Percentiles rank a stretch among this genome's conserved stretches.
Evolutionary conservation across 2,329 filamentous ascomycete species (phyloP).

Genomic region (Diplodia scrobiculata): DNA sequence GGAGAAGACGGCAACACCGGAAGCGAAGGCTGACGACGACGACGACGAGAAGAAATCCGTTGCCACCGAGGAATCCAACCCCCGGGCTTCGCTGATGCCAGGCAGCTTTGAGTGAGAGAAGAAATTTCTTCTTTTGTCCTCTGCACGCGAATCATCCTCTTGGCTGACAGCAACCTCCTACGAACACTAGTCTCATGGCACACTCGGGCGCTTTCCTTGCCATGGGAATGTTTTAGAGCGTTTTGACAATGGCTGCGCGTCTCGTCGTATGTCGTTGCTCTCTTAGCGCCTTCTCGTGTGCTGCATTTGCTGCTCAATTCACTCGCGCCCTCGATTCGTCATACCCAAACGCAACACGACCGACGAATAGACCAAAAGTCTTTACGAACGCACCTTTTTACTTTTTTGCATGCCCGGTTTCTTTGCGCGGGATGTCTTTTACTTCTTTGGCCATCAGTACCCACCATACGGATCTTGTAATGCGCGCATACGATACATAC

Average conservation of each 20-base stretch:
- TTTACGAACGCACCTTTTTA: not conserved
- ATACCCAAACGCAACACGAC: constrained; percentile 4
- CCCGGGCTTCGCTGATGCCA: constrained; percentile 22
- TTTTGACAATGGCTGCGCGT: constrained; percentile 14
- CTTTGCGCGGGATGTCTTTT: constrained; percentile 13
- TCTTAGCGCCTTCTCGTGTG: not conserved
- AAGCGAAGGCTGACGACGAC: constrained; percentile 10
- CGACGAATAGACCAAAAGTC: constrained; percentile 10
- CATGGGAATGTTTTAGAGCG: constrained; percentile 24
- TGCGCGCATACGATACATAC: constrained; percentile 22
- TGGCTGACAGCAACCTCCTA: constrained; percentile 18
- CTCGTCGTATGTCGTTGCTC: constrained; percentile 3
- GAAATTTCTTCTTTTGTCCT: constrained; percentile 23
- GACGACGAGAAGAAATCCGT: constrained; percentile 19
- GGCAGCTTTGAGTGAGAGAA: constrained; percentile 30
- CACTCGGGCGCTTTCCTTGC: constrained; percentile 23
- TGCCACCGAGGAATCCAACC: not conserved
- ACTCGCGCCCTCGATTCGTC: not conserved
- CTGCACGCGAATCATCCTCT: constrained; percentile 17
- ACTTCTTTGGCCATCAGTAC: constrained; percentile 1
- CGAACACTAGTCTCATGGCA: constrained; percentile 22
- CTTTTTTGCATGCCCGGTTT: constrained; percentile 3
- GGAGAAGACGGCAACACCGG: constrained; percentile 17
- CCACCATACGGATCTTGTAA: constrained; percentile 22
- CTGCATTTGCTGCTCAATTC: not conserved